A percentile compares a stretch with the other conserved stretches of the same genome.
These are phyloP conservation scores for Aspergillus bombycis DNA, from an alignment of 2,329 filamentous ascomycete genomes.

Conservation along the genomic window DNA sequence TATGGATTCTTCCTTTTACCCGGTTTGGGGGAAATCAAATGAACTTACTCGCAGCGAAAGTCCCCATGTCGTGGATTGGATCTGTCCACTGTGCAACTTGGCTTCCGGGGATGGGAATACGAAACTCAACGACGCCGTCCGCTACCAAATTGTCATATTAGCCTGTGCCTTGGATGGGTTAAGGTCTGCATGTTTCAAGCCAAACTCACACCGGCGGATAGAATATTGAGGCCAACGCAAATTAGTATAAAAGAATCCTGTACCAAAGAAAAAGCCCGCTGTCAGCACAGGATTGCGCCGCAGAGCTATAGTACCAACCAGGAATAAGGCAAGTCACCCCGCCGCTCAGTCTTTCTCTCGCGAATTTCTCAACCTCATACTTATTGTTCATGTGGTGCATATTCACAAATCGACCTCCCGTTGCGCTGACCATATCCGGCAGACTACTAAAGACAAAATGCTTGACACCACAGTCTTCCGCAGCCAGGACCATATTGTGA, in stretches of 20 bases:
- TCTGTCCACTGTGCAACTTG: conserved; percentile 23
- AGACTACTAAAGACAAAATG: conserved; percentile 26
- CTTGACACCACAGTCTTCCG: conserved; percentile 13
- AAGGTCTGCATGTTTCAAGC: no score
- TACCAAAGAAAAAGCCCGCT: not conserved
- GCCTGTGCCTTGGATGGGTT: no score
- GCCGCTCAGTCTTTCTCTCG: conserved; percentile 14
- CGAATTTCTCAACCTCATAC: conserved; percentile 16
- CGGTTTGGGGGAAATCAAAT: no score
- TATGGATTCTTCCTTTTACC: no score
- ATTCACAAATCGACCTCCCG: conserved; percentile 12
- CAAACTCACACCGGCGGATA: no score
- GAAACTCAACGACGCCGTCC: conserved; percentile 20
- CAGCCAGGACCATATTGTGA: conserved; percentile 22
- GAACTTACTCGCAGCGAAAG: conserved; percentile 21
- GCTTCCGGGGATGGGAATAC: conserved; percentile 13
- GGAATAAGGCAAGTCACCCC: conserved; percentile 18
- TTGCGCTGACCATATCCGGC: conserved; percentile 19
- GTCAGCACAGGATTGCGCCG: no score
- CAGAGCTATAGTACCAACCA: conserved; percentile 13
- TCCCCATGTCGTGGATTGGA: conserved; percentile 22
- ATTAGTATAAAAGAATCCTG: conserved; percentile 23
- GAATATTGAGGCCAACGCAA: conserved; percentile 19
- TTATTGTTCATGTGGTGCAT: conserved; percentile 24
- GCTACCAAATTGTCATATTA: conserved; percentile 4